Evolutionary conservation across 352 stramenopile species (phyloP), one percentile per base, ranked within the genome.

Genomic region (Globisporangium cylindrosporum): DNA sequence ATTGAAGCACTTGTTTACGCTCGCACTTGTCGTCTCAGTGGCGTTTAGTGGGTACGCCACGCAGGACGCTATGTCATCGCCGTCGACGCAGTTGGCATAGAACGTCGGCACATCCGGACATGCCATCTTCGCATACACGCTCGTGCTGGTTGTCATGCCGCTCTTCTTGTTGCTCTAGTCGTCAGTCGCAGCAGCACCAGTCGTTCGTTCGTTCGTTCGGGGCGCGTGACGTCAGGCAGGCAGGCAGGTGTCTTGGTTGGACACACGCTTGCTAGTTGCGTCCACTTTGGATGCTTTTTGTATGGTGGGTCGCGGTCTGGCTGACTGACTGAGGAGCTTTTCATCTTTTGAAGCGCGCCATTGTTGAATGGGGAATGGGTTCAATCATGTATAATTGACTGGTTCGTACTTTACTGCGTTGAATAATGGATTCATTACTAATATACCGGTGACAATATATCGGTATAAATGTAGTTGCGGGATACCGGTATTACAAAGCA

Each of bases 31-130:
- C 3, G 29, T 51, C 24, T 48, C 15, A 14, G 59, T 46, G 3
- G 27, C 14, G 18, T 14, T 55, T 18, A 27, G 15, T 9, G 63
- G 63, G 38, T 69, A 69, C 27, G 63, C 63, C 22, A 69, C 54
- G n/a, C 63, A 69, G 38, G 25, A 12, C 24, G 12, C 7, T 41
- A 54, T 10, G 4, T 15, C n/a, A 5, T 46, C 9, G 7, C 20
- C n/a, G 20, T 9, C 9, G 18, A 34, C 15, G 54, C 63, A 68
- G 27, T 62, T 32, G 12, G 63, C 29, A 27, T 56, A 68, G 36
- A 68, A 56, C 41, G 63, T 68, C 38, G 54, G 36, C 3, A 63
- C 53, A 1, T 18, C 9, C 18, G 63, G 63, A 55, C 63, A 68
- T 20, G 63, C 4, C 14, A 9, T 3, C 18, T 29, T 22, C 27